phyloP scores from a whole-genome alignment of 2,329 filamentous ascomycete species.

The Penicillium sp. region DNA sequence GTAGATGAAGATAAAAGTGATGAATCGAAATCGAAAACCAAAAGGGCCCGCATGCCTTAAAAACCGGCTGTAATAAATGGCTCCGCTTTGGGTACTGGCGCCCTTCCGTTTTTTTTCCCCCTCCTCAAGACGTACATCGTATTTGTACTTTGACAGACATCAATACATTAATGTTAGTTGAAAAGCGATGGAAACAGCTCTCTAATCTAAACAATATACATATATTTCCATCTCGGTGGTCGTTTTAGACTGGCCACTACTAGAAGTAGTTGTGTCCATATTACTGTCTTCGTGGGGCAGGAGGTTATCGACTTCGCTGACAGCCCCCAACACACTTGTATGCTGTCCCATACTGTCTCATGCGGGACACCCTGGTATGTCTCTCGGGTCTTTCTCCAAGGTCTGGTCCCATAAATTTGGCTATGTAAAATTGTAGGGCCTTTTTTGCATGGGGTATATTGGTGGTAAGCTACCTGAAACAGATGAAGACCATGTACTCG shows the following conservation, averaged over 20 bases:
- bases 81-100: constrained; percentile 5
- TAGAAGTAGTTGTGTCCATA: not conserved
- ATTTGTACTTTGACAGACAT: not conserved
- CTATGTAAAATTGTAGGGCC: not conserved
- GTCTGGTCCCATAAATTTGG: not conserved
- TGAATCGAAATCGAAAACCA: not conserved
- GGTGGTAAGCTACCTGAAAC: not conserved
- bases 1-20: not conserved
- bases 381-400: not conserved
- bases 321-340: not conserved
- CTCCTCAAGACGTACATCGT: not conserved
- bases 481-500: not conserved
- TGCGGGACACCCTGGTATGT: not conserved
- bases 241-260: not conserved
- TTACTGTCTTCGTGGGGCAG: not conserved
- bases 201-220: not conserved
- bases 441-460: not conserved
- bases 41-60: constrained; percentile 9
- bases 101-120: constrained; percentile 3
- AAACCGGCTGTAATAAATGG: constrained; percentile 8
- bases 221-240: not conserved
- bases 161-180: not conserved
- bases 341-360: not conserved
- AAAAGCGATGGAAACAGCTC: too few relatives aligned
- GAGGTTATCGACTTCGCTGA: not conserved